Conservation (phyloP, 495 filamentous ascomycete genomes). For the Pyronema domesticum region DNA sequence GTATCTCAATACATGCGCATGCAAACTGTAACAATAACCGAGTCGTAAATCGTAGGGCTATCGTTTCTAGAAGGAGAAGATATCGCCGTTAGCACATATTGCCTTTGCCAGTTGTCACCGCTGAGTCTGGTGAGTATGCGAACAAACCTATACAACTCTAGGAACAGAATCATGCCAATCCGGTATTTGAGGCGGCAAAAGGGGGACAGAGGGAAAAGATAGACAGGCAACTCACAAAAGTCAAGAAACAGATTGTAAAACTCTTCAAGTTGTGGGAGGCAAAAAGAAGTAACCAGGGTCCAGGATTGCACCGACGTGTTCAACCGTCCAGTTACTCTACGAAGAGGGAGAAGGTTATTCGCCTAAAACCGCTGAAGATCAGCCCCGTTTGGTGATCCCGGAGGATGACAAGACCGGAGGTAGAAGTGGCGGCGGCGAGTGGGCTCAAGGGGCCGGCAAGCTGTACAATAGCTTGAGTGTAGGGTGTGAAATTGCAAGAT, state of each 20-base stretch:
- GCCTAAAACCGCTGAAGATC: not conserved
- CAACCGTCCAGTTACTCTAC: not conserved
- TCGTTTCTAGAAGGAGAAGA: not conserved
- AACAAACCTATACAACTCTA: not conserved
- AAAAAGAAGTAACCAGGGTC: not conserved
- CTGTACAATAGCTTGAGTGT: too few species aligned
- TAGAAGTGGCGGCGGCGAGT: not conserved
- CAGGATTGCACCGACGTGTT: constrained; percentile 3
- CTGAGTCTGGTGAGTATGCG: not conserved
- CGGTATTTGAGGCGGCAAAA: not conserved
- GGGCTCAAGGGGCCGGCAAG: not conserved
- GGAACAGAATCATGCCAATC: not conserved
- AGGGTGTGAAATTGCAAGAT: too few species aligned
- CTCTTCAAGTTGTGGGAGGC: not conserved
- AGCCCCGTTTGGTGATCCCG: not conserved
- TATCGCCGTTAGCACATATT: not conserved
- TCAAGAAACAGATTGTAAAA: not conserved
- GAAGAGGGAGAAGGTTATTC: not conserved
- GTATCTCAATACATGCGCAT: not conserved
- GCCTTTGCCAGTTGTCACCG: not conserved
- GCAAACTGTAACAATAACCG: not conserved
- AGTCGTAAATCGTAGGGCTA: not conserved
- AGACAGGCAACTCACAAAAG: not conserved
- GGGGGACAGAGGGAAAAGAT: not conserved
- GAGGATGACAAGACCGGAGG: not conserved